Evolutionary conservation across 768 basidiomycete species (phyloP).

Genomic region (Mrakia blollopis): DNA sequence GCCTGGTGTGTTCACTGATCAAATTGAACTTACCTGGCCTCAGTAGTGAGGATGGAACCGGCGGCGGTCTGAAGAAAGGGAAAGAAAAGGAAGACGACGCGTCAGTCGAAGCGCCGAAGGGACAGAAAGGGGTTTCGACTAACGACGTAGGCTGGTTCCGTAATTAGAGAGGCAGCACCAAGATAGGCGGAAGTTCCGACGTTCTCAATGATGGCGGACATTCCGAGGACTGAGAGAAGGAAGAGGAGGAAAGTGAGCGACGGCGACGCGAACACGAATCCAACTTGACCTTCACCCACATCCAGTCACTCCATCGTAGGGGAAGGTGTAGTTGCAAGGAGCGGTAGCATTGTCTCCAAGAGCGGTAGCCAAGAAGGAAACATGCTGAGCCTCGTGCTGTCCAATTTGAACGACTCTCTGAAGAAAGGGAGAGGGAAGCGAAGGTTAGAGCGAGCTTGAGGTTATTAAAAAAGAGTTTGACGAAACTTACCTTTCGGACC

Average conservation of each 20-base stretch:
- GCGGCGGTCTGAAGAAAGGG: slow-evolving; percentile 52
- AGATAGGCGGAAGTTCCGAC: slow-evolving; percentile 57
- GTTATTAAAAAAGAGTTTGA: too few relatives aligned
- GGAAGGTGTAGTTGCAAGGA: slow-evolving; percentile 60
- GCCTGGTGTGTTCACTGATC: too few relatives aligned
- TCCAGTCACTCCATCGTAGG: slow-evolving; percentile 46
- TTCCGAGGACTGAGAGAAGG: slow-evolving; percentile 38
- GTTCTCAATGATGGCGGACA: slow-evolving; percentile 55
- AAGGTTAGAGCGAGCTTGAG: background rate
- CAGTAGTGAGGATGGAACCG: slow-evolving; percentile 58
- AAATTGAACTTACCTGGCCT: slow-evolving; percentile 46
- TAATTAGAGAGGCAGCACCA: slow-evolving; percentile 46
- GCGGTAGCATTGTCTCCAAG: slow-evolving; percentile 51
- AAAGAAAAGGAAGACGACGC: background rate
- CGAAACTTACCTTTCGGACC: slow-evolving; percentile 44
- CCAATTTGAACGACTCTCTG: slow-evolving; percentile 47
- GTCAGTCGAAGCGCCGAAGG: background rate
- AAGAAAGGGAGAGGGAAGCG: too few relatives aligned
- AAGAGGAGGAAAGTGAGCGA: background rate
- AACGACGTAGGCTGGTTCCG: slow-evolving; percentile 14
- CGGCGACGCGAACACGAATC: background rate
- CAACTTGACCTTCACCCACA: background rate
- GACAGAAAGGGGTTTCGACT: background rate
- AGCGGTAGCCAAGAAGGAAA: slow-evolving; percentile 51
- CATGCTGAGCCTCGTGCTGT: slow-evolving; percentile 57